Percentiles rank a stretch among this genome's conserved stretches.
These are phyloP conservation scores for Leccinum cinnamomeum DNA, from an alignment of 1,284 basidiomycete species.

Conservation along the genomic window DNA sequence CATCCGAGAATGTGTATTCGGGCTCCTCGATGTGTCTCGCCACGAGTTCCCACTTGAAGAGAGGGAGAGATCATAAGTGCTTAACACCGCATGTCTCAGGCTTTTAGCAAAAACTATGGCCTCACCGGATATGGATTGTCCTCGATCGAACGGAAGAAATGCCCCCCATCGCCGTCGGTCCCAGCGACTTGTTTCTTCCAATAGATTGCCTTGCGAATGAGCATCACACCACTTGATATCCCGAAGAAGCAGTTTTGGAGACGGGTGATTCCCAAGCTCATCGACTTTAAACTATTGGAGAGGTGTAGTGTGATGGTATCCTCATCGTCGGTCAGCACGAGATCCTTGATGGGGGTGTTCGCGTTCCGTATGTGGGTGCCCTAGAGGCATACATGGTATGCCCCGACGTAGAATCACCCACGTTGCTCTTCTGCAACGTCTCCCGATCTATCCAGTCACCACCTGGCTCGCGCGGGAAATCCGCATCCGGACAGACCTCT, in stretches of 20 bases:
- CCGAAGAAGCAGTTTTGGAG: slow-evolving; percentile 61
- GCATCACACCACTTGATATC: slow-evolving; percentile 66
- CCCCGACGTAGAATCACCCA: slow-evolving; percentile 13
- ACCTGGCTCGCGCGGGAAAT: slow-evolving; percentile 50
- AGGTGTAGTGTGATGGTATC: slow-evolving; percentile 27
- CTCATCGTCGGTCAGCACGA: slow-evolving; percentile 38
- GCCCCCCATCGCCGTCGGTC: slow-evolving; percentile 11
- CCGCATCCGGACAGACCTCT: slow-evolving; percentile 52
- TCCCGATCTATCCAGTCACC: slow-evolving; percentile 30
- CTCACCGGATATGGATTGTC: slow-evolving; percentile 44
- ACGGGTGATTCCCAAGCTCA: slow-evolving; percentile 29
- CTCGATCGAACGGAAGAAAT: slow-evolving; percentile 11
- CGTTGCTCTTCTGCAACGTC: slow-evolving; percentile 40
- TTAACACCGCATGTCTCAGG: neutral
- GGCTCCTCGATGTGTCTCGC: slow-evolving; percentile 22
- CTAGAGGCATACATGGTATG: slow-evolving; percentile 9
- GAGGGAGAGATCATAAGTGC: neutral
- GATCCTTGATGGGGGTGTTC: slow-evolving; percentile 22
- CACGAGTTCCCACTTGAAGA: slow-evolving; percentile 44
- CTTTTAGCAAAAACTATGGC: neutral
- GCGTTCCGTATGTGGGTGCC: slow-evolving; percentile 5
- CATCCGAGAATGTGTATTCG: slow-evolving; percentile 51
- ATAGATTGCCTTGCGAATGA: slow-evolving; percentile 64
- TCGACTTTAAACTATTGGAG: slow-evolving; percentile 23
- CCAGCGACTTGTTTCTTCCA: slow-evolving; percentile 61